phyloP scores from a whole-genome alignment of 352 stramenopile genomes.

The Peronospora tabacina region DNA sequence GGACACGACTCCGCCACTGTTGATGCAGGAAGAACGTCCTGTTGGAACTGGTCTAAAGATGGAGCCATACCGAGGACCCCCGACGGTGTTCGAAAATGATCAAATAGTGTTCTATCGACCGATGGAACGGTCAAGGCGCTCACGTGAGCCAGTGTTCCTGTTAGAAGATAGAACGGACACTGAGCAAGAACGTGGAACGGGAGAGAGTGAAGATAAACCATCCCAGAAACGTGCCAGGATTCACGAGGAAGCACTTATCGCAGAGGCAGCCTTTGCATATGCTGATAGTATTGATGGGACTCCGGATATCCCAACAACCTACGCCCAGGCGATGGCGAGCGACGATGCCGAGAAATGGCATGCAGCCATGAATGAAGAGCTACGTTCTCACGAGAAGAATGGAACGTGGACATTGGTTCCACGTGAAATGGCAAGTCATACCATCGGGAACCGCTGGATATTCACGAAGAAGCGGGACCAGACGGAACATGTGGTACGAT shows the following conservation, averaged over 20 bases:
- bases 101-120: constrained; percentile 4
- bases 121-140: neutral
- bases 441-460: neutral
- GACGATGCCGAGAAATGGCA: neutral
- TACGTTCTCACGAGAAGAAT: neutral
- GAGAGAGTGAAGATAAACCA: constrained; percentile 8
- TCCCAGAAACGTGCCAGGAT: constrained; percentile 11
- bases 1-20: neutral
- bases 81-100: neutral
- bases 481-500: neutral
- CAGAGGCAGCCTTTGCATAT: constrained; percentile 6
- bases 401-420: neutral
- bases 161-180: constrained; percentile 3
- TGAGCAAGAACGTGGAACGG: constrained; percentile 7
- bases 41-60: constrained; percentile 1
- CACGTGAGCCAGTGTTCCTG: neutral
- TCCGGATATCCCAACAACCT: neutral
- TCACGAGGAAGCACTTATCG: constrained; percentile 12
- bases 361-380: neutral
- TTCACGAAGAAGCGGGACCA: constrained; percentile 1
- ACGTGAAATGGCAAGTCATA: neutral
- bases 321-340: neutral
- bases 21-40: too few relatives aligned
- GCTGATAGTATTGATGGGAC: constrained; percentile 3
- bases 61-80: neutral